Evolutionary conservation across 2,329 filamentous ascomycete species (phyloP), one percentile per base, ranked within the genome.

Genomic region (Ophiostoma australiae): DNA sequence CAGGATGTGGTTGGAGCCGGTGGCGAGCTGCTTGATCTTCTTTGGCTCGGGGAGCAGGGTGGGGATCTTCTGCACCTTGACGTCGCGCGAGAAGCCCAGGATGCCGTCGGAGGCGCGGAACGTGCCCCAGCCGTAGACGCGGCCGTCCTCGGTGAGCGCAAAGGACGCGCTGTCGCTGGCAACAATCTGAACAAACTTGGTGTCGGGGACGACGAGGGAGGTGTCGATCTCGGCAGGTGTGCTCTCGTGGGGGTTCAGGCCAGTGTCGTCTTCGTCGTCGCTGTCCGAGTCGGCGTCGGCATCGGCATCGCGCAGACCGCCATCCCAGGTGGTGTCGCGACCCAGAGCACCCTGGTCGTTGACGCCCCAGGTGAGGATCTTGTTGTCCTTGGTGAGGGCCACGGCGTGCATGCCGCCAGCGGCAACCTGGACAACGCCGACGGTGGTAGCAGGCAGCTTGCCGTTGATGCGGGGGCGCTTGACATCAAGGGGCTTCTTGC

Each of bases 321-420:
- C 87, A 2, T 87, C 84, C 82, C 86, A 87, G 2, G 81, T 80
- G 3, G 91, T 94, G 77, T 91, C 86, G 77, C 92, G 85, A 61
- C 92, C 92, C 52, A 96, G 85, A 10, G 92, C 91, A 73, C 91
- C 90, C 77, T 93, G 89, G 77, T 96, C 92, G 78, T 95, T 95
- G 75, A 95, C 92, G 70, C 92, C 92, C 92, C 92, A 96, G 37
- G 91, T 93, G 70, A 93, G 82, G 75, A 96, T 91, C 80, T 89
- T 89, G 83, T 93, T 92, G 79, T 94, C 90, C 75, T 89, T 86
- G 68, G 92, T 94, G 69, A 95, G 81, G 3, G 90, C 91, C 73
- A 91, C 83, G 69, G 85, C 89, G 80, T 96, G 92, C 91, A 96
- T 94, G 71, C 91, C 92, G 73, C 92, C 92, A 72, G 90, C 89